Conservation (phyloP, 768 basidiomycete genomes). For the Psilocybe subaeruginosa region DNA sequence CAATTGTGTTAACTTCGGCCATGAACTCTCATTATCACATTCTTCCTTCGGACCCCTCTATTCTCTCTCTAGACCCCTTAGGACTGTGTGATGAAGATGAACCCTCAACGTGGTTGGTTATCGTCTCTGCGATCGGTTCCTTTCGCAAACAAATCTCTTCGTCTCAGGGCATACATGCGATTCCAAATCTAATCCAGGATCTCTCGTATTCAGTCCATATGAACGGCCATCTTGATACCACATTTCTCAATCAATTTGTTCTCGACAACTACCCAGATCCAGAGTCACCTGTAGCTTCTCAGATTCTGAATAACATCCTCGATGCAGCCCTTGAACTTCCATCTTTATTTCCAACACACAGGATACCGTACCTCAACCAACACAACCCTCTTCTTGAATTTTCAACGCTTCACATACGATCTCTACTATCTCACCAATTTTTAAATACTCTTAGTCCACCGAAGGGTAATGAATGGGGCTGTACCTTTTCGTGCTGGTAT, state of each 20-base stretch:
- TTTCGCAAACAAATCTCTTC: conserved; percentile 9
- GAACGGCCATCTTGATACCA: conserved; percentile 26
- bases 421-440: conserved; percentile 33
- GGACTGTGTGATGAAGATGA: conserved; percentile 27
- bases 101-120: conserved; percentile 31
- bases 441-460: conserved; percentile 31
- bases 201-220: conserved; percentile 35
- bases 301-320: conserved; percentile 25
- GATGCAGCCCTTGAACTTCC: conserved; percentile 30
- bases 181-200: conserved; percentile 32
- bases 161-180: conserved; percentile 14
- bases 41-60: conserved; percentile 29
- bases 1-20: not conserved
- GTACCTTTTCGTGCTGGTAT: conserved; percentile 35
- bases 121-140: conserved; percentile 23
- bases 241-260: conserved; percentile 25
- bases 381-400: conserved; percentile 19
- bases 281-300: conserved; percentile 7
- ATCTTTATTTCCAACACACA: conserved; percentile 26
- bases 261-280: conserved; percentile 16
- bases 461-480: conserved; percentile 31
- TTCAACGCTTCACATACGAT: conserved; percentile 24
- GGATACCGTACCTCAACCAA: conserved; percentile 23
- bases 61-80: conserved; percentile 29
- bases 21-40: conserved; percentile 14